Base-by-base conservation (phyloP, 129 eudicot genomes). In the Lonicera japonica region DNA sequence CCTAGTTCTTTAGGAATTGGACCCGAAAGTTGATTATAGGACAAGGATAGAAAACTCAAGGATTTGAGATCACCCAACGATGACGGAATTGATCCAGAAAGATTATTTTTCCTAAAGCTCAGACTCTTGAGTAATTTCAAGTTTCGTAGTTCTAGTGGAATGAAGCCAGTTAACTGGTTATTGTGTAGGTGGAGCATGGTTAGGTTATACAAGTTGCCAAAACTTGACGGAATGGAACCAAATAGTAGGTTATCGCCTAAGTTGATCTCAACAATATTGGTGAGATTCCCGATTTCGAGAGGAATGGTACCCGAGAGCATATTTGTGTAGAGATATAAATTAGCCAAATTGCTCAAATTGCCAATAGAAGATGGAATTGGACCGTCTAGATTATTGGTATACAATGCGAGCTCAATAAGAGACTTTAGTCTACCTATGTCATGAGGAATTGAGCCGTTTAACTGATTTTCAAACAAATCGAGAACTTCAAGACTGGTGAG, bases 41-140 rank as follows among this genome's bases (percentile, higher is more conserved):
- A 67, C 36, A 25, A 0, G 58, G 55, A 45, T 51, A 74, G 34
- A 1, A 25, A 45, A 36, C 5, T 61, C 56, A 74, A 61, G 8
- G 59, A 68, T 46, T 55, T 56, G 46, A 74, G 55, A 13, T 68
- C 68, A 61, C 74, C 79, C 17, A 74, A 74, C 24, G 74, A 74
- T 17, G 70, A 5, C 10, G 43, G 43, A 10, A n/a, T n/a, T n/a
- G n/a, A n/a, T n/a, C n/a, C n/a, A n/a, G n/a, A n/a, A n/a, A n/a
- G n/a, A n/a, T n/a, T 38, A 10, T 38, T 38, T 38, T 1, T 22
- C 41, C 12, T 43, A 22, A 64, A 16, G 34, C 25, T 24, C 5
- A 64, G 14, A 16, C 25, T 14, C 58, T 9, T 47, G n/a, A 64
- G 56, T 11, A 56, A 64, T 64, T 15, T 22, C 15, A 47, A 50